These are phyloP conservation scores for Cardamine resedifolia DNA, from an alignment of 345 rosid genomes.

Conservation along the genomic window DNA sequence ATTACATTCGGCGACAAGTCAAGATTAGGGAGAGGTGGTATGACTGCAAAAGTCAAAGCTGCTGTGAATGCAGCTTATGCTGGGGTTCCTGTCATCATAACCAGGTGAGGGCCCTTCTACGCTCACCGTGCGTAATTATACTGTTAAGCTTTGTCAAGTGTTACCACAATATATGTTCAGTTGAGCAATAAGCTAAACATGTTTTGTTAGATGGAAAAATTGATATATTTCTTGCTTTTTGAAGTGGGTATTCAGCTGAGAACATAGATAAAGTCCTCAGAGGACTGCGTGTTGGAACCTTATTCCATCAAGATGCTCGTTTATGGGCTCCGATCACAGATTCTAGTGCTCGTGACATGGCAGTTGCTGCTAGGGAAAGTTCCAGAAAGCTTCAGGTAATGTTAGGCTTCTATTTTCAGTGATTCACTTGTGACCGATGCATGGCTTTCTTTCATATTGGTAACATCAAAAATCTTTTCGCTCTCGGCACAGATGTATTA, in stretches of 20 bases:
- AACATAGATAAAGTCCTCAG: constrained; percentile 79
- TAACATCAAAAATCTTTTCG: constrained; percentile 8
- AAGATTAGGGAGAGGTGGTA: constrained; percentile 98
- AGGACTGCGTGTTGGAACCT: constrained; percentile 87
- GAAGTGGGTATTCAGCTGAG: constrained; percentile 75
- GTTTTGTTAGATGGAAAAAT: not conserved
- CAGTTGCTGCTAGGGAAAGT: constrained; percentile 91
- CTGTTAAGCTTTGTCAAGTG: not conserved
- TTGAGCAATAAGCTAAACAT: not conserved
- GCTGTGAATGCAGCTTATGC: constrained; percentile 90
- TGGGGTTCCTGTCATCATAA: constrained; percentile 92
- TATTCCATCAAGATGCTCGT: constrained; percentile 91
- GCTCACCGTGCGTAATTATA: not conserved
- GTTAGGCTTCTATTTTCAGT: not conserved
- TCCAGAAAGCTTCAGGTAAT: constrained; percentile 89
- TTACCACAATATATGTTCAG: not conserved
- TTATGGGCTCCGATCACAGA: constrained; percentile 61
- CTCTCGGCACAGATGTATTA: not conserved
- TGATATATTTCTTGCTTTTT: constrained; percentile 35
- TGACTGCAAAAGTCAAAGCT: constrained; percentile 98
- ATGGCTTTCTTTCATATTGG: not conserved
- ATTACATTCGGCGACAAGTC: constrained; percentile 98
- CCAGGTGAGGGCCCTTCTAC: constrained; percentile 53
- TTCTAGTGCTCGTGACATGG: constrained; percentile 74
- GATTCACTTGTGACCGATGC: not conserved